Evolutionary conservation across 129 eudicot genomes (phyloP).

Genomic region (Flaveria robusta): DNA sequence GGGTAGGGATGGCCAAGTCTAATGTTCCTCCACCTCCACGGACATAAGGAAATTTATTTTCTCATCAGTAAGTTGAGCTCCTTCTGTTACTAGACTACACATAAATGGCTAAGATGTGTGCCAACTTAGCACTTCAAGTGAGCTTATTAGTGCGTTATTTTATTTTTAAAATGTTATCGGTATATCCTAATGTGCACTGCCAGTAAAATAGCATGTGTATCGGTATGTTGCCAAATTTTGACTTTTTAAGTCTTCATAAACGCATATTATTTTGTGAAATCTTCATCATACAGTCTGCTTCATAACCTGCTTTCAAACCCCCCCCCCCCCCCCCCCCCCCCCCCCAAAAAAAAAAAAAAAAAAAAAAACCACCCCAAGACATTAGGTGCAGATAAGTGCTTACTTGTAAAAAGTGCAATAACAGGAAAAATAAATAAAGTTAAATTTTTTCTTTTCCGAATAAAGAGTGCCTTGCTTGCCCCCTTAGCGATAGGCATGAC

Average conservation of each 20-base stretch:
- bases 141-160: constrained; percentile 29
- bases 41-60: constrained; percentile 34
- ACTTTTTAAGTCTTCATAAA: constrained; percentile 24
- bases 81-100: constrained; percentile 21
- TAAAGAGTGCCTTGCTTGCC: background rate
- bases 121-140: constrained; percentile 24
- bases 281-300: no score
- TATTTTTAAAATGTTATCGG: constrained; percentile 6
- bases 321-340: no score
- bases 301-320: no score
- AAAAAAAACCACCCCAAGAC: background rate
- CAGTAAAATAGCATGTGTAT: constrained; percentile 13
- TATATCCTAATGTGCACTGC: constrained; percentile 18
- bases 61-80: constrained; percentile 22
- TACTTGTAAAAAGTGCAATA: background rate
- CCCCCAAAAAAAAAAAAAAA: no score
- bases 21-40: constrained; percentile 56
- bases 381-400: background rate
- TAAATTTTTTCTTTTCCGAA: background rate
- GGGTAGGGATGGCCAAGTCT: constrained; percentile 63
- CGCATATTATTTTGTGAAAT: constrained; percentile 20
- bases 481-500: background rate
- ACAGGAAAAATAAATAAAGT: background rate
- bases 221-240: constrained; percentile 35
- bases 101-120: constrained; percentile 25